Evolutionary conservation across 176 grass and related monocot species (phyloP).

Genomic region (Triticum urartu): DNA sequence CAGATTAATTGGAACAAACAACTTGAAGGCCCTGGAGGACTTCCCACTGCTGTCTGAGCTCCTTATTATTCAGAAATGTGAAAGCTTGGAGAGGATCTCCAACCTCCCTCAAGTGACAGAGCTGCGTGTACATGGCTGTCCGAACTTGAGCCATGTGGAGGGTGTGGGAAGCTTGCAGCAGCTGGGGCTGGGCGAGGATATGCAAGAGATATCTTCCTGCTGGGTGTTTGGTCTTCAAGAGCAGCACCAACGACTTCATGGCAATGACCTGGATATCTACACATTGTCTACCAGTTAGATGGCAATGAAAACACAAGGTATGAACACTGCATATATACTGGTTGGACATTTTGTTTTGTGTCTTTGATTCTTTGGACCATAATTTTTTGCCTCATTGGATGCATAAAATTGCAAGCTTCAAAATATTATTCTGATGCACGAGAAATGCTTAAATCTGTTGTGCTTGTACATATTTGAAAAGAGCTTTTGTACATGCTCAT

Average conservation of each 20-base stretch:
- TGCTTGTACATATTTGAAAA: too few relatives aligned
- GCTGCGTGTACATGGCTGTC: neutral
- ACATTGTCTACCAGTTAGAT: neutral
- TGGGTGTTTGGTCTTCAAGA: neutral
- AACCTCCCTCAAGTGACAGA: neutral
- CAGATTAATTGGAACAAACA: neutral
- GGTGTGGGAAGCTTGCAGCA: neutral
- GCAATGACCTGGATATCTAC: neutral
- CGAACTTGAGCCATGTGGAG: neutral
- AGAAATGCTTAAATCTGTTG: neutral
- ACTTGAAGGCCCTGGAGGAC: conserved; percentile 20
- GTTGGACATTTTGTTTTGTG: neutral
- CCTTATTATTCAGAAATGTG: accelerated
- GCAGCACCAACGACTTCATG: neutral
- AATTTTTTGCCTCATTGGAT: neutral
- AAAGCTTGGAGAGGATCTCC: conserved; percentile 10
- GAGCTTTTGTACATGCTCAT: too few relatives aligned
- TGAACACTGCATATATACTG: neutral
- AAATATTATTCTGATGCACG: neutral
- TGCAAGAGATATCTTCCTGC: neutral
- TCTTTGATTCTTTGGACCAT: neutral
- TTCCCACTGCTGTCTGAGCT: neutral
- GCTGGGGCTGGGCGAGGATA: neutral
- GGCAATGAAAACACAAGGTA: neutral
- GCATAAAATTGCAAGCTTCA: neutral